These are phyloP conservation scores for Ascochyta clinopodiicola DNA, from an alignment of 2,329 filamentous ascomycete genomes.

Conservation along the genomic window DNA sequence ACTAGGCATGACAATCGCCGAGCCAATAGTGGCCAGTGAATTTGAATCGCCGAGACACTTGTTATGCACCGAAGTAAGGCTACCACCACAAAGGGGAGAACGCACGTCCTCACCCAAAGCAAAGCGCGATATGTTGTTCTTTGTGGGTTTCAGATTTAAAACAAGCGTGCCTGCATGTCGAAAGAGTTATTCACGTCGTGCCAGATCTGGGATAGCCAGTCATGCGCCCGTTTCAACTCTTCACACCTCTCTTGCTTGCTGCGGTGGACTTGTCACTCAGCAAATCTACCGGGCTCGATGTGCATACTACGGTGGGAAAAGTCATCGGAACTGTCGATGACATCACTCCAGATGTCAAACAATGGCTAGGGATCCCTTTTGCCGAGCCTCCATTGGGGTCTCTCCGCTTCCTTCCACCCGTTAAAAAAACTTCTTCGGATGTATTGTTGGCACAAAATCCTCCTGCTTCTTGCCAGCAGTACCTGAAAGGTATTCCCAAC, in stretches of 20 bases:
- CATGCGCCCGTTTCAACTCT: too few relatives aligned
- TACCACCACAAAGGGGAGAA: not conserved
- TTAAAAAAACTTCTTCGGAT: not conserved
- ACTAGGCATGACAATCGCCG: not conserved
- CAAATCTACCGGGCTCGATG: too few relatives aligned
- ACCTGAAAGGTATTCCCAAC: not conserved
- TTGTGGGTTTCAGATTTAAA: not conserved
- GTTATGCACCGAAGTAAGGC: not conserved
- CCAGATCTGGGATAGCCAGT: not conserved
- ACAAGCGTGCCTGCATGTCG: not conserved
- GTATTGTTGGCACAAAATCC: not conserved
- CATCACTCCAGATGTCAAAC: not conserved
- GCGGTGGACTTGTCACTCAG: not conserved
- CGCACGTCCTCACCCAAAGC: not conserved
- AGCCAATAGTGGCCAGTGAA: not conserved
- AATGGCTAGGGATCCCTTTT: not conserved
- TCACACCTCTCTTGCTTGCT: not conserved
- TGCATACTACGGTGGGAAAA: not conserved
- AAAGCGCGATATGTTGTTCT: not conserved
- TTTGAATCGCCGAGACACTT: not conserved
- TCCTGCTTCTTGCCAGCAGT: not conserved
- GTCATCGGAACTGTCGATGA: not conserved
- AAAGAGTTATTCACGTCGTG: not conserved
- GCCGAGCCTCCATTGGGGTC: not conserved
- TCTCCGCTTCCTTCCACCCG: slow-evolving; percentile 1